Evolutionary conservation across 495 filamentous ascomycete species (phyloP), one percentile per base, ranked within the genome.

Genomic region (Podospora sp.): DNA sequence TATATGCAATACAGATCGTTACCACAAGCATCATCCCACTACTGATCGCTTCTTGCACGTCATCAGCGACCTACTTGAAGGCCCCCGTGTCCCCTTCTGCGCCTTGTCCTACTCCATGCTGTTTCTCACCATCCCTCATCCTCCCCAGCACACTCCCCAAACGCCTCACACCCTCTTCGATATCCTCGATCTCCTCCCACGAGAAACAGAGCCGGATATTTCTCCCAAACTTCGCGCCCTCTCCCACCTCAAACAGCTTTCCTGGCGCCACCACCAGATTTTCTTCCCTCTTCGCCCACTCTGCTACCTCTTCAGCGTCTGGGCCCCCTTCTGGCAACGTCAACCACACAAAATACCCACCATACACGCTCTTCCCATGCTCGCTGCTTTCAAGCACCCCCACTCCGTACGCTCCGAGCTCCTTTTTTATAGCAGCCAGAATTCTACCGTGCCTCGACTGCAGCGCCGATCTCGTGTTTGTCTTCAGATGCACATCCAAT

Each of bases 281-380:
- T 72, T 89, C 85, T 57, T 88, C 81, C 2, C 78, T 72, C 70
- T 80, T 74, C 7, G 86, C 86, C 33, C 76, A 76, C 60, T 80
- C 67, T 12, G 87, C 85, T 16, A 96, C 79, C n/a, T 79, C 83
- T 33, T 74, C 74, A 1, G 87, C 88, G 25, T 69, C 56, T 0
- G 76, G 12, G 88, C 70, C 5, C 25, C 74, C 73, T 20, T 70
- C 61, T 0, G 91, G 90, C 20, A 97, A 76, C 9, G 78, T 77
- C 20, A 95, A 71, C 92, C 92, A 97, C 36, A 93, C 78, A 73
- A 95, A 96, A 75, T 92, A 96, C 0, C 93, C 93, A 0, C 92
- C 92, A 62, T 81, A 82, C 16, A 84, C 62, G 2, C 76, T 72
- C 20, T 69, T 64, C 5, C 66, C 67, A 1, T 55, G 49, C 6